Base-by-base conservation (phyloP, 169 alveolate species). In the Eimeria sp. region DNA sequence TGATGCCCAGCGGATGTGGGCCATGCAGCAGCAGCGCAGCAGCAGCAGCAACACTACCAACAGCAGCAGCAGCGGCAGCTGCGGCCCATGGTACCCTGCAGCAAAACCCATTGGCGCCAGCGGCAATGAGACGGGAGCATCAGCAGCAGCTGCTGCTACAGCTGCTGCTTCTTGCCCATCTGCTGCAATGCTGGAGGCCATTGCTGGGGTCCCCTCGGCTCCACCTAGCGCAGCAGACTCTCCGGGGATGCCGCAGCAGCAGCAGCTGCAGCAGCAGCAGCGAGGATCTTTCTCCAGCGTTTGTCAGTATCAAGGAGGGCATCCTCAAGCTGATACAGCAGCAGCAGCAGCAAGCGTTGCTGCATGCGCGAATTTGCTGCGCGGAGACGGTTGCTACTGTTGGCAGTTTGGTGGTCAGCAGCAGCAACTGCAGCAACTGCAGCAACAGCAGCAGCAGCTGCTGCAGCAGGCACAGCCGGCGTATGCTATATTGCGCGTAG, bases 31-130 rank as follows among this genome's bases (percentile, higher is more conserved):
- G 57, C 47, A 47, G n/a, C 47, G 65, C 89, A 47, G 89, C 89
- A 78, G 70, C 89, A 45, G 67, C 89, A 47, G 89, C 89, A 72
- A 30, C 54, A 45, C 10, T 16, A 47, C 14, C 89, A 78, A 47
- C 89, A 45, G 49, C 89, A 45, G 45, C 89, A 47, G 89, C 89
- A 78, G 89, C 61, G 25, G 89, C 89, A 45, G 89, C 89, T 73
- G 57, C 54, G 84, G 49, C 54, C 84, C 84, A 11, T 73, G 84
- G 84, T 73, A 40, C 40, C 57, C 84, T 16, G 13, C 82, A 27
- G 84, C 27, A 25, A 34, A 27, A 25, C 84, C 34, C 51, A 13
- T 27, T 57, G 84, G 58, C 84, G 54, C 4, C 25, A 14, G 27
- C 34, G 84, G 84, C 27, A 34, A 57, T 27, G 84, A 73, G 51